Evolutionary conservation across 2,329 filamentous ascomycete genomes (phyloP).

Genomic region (Aureobasidium sp.): DNA sequence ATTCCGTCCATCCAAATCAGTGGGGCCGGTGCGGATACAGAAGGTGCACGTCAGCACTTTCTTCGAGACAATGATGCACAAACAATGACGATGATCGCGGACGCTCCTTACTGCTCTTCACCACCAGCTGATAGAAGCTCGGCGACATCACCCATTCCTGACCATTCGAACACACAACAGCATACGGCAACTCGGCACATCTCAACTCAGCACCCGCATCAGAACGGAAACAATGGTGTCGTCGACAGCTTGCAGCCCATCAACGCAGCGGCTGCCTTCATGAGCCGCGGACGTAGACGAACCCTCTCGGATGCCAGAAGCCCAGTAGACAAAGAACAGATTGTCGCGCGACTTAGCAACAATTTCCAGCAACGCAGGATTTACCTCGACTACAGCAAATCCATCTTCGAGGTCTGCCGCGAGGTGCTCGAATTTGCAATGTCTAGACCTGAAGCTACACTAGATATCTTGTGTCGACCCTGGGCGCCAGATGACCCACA

Average conservation of each 20-base stretch:
- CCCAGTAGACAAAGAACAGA: neutral
- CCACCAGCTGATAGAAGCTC: neutral
- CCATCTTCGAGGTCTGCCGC: conserved; percentile 13
- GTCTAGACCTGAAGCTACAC: neutral
- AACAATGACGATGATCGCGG: neutral
- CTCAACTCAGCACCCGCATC: neutral
- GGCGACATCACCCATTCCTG: neutral
- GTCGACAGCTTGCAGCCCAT: neutral
- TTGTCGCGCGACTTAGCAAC: neutral
- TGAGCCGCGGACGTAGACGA: neutral
- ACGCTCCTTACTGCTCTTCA: neutral
- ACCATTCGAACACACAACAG: neutral
- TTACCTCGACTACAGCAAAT: conserved; percentile 12
- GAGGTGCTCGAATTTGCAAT: conserved; percentile 13
- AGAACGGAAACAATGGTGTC: neutral
- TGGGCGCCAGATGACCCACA: conserved; percentile 9
- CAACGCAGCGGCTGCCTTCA: neutral
- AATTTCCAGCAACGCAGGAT: neutral
- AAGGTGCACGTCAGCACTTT: neutral
- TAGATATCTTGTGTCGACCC: conserved; percentile 13
- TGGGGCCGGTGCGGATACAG: neutral
- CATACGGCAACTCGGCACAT: neutral
- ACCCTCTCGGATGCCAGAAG: neutral
- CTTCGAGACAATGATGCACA: neutral
- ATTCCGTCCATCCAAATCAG: neutral